Percentiles rank a stretch among this genome's conserved stretches.
phyloP scores from a whole-genome alignment of 1,284 basidiomycete genomes.

The Microbotryum lychnidis-dioicae region DNA sequence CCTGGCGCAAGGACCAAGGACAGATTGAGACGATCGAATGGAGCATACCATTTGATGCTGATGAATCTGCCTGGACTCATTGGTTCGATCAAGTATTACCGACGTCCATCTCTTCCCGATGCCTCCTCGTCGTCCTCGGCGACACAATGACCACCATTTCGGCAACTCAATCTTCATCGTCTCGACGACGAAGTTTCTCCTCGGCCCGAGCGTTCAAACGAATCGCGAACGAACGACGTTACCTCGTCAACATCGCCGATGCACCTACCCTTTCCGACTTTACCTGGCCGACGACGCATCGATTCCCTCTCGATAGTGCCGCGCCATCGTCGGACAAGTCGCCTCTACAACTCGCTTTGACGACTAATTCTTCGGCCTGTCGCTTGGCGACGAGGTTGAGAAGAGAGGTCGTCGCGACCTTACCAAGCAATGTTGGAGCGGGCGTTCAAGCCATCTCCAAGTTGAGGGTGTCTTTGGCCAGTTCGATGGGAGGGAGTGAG shows the following conservation, averaged over 20 bases:
- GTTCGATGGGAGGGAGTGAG: conserved; percentile 33
- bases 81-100: too few relatives aligned
- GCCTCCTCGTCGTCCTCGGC: conserved; percentile 21
- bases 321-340: conserved; percentile 32
- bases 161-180: background rate
- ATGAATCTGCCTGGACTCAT: conserved; percentile 38
- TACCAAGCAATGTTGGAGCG: conserved; percentile 65
- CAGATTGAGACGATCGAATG: conserved; percentile 54
- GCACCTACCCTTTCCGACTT: conserved; percentile 80
- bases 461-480: conserved; percentile 55
- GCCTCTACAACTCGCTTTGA: conserved; percentile 74
- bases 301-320: conserved; percentile 48
- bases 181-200: conserved; percentile 1
- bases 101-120: background rate
- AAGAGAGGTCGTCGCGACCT: conserved; percentile 67
- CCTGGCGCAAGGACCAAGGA: conserved; percentile 52
- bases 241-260: conserved; percentile 81
- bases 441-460: conserved; percentile 49
- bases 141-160: conserved; percentile 18
- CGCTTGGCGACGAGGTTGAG: conserved; percentile 70
- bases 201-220: conserved; percentile 44
- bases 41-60: conserved; percentile 40
- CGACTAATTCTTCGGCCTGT: conserved; percentile 88
- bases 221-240: conserved; percentile 52
- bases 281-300: conserved; percentile 77